Percentiles rank a stretch among this genome's conserved stretches.
Conservation (phyloP, 495 filamentous ascomycete genomes). For the Trichocladium uniseriatum region DNA sequence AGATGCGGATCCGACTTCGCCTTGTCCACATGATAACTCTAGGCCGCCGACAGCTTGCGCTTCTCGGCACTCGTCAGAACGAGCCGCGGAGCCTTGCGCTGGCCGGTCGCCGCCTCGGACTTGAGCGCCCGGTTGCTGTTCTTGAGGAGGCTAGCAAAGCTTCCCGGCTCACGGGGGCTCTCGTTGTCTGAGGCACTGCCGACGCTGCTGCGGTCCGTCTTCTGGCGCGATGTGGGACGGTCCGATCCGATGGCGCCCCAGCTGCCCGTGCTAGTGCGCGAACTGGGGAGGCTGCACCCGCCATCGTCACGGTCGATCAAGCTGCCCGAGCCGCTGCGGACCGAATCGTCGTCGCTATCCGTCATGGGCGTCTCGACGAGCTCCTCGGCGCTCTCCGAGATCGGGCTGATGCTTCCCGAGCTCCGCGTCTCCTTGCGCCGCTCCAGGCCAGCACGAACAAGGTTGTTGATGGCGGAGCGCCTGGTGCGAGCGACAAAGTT, state of each 20-base stretch:
- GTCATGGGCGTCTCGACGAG: slow-evolving; percentile 56
- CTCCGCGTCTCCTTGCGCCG: slow-evolving; percentile 60
- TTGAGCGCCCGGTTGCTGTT: slow-evolving; percentile 38
- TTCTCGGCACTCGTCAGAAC: slow-evolving; percentile 85
- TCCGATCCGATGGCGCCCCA: slow-evolving; percentile 78
- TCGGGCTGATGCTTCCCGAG: slow-evolving; percentile 76
- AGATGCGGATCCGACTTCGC: slow-evolving; percentile 13
- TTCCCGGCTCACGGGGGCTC: slow-evolving; percentile 25
- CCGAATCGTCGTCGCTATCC: slow-evolving; percentile 73
- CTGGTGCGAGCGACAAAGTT: slow-evolving; percentile 94
- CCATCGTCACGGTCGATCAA: slow-evolving; percentile 59
- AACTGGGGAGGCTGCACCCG: slow-evolving; percentile 60
- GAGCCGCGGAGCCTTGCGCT: slow-evolving; percentile 76
- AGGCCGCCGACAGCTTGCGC: slow-evolving; percentile 48
- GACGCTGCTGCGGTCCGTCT: slow-evolving; percentile 51
- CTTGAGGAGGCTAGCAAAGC: slow-evolving; percentile 53
- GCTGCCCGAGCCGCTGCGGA: slow-evolving; percentile 69
- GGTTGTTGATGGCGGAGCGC: slow-evolving; percentile 79
- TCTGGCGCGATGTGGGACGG: slow-evolving; percentile 50
- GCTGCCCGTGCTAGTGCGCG: slow-evolving; percentile 61
- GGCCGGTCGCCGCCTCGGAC: slow-evolving; percentile 44
- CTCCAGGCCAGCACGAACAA: slow-evolving; percentile 83
- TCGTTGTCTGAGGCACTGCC: slow-evolving; percentile 45
- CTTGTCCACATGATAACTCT: not conserved
- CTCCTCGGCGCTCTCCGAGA: slow-evolving; percentile 73